A percentile compares a stretch with the other conserved stretches of the same genome.
Conservation (phyloP, 257 asterid genomes). For the Solanum sejunctum region DNA sequence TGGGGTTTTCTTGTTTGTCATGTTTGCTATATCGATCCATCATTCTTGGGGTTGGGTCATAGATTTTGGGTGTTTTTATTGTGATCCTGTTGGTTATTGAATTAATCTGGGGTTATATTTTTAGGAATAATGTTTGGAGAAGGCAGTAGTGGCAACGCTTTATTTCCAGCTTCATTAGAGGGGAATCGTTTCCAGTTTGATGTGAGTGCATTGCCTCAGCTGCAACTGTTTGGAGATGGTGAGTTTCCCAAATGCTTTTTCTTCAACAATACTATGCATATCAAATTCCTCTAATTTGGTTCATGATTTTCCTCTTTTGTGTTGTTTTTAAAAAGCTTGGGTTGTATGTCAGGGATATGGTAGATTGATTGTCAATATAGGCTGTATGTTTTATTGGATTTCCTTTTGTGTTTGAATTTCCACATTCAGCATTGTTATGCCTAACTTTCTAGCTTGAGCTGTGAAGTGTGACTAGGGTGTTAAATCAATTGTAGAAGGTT, state of each 20-base stretch:
- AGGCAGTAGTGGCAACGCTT: slow-evolving; percentile 33
- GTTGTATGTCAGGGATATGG: background rate
- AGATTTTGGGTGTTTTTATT: background rate
- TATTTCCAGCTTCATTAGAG: slow-evolving; percentile 29
- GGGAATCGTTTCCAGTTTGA: slow-evolving; percentile 28
- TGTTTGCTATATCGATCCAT: background rate
- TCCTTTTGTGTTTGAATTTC: background rate
- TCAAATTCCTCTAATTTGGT: background rate
- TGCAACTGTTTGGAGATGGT: slow-evolving; percentile 61
- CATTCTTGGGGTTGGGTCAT: background rate
- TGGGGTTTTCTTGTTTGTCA: background rate
- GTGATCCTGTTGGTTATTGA: slow-evolving; percentile 1
- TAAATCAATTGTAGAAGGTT: background rate
- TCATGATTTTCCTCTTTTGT: background rate
- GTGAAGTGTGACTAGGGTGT: background rate
- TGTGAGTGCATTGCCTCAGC: slow-evolving; percentile 42
- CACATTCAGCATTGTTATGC: background rate
- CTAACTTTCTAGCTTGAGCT: background rate
- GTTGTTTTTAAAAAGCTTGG: background rate
- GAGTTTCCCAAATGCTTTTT: slow-evolving; percentile 8
- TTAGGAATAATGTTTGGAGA: slow-evolving; percentile 60
- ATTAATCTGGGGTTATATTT: slow-evolving; percentile 3
- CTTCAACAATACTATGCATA: background rate
- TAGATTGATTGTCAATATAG: background rate
- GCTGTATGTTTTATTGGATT: background rate